phyloP scores from a whole-genome alignment of 1,284 basidiomycete species.

The Fomitopsis betulina region DNA sequence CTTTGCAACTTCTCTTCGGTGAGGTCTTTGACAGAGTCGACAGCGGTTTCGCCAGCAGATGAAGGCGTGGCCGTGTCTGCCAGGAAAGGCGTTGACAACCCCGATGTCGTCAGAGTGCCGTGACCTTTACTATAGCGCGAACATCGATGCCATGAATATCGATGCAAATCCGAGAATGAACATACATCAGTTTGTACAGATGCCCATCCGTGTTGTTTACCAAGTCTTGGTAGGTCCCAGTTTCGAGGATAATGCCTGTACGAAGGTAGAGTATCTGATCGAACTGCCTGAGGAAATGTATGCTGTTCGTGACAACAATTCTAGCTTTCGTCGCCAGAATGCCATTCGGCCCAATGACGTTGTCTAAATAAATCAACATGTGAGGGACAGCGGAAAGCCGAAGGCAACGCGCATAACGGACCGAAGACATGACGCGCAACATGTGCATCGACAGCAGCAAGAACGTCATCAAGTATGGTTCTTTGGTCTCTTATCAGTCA shows the following conservation, averaged over 20 bases:
- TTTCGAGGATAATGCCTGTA: slow-evolving; percentile 82
- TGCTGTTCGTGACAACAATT: slow-evolving; percentile 86
- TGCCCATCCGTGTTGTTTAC: slow-evolving; percentile 65
- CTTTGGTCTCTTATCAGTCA: slow-evolving; percentile 15
- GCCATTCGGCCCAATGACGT: slow-evolving; percentile 88
- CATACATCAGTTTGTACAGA: slow-evolving; percentile 80
- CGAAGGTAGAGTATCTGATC: slow-evolving; percentile 81
- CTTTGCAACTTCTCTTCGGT: slow-evolving; percentile 24
- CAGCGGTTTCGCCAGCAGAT: slow-evolving; percentile 22
- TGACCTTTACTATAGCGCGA: slow-evolving; percentile 31
- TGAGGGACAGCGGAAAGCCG: background rate
- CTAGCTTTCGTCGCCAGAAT: slow-evolving; percentile 84
- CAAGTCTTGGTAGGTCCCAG: slow-evolving; percentile 63
- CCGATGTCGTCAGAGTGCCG: slow-evolving; percentile 43
- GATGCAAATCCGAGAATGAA: background rate
- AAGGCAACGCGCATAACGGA: slow-evolving; percentile 19
- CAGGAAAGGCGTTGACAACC: slow-evolving; percentile 50
- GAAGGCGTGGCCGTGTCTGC: slow-evolving; percentile 41
- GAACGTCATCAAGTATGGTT: slow-evolving; percentile 46
- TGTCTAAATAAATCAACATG: slow-evolving; percentile 44
- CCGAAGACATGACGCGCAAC: slow-evolving; percentile 46
- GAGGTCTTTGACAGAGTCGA: slow-evolving; percentile 19
- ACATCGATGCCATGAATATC: background rate
- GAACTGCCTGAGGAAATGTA: slow-evolving; percentile 79
- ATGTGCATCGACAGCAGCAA: slow-evolving; percentile 51